Conservation (phyloP, 768 basidiomycete genomes). For the Naganishia vaughanmartiniae region DNA sequence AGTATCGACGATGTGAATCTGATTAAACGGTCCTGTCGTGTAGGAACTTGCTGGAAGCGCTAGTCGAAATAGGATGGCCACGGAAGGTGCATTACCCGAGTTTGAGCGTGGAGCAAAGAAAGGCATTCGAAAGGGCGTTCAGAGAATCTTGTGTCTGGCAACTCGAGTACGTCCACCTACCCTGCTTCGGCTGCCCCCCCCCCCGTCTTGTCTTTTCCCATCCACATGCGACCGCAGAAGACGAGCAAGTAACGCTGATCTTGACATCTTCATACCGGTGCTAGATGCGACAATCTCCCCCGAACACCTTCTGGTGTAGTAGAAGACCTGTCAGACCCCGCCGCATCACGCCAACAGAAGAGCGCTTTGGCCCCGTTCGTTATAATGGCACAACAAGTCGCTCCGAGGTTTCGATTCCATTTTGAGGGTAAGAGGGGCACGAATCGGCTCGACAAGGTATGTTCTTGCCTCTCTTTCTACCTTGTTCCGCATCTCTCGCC, state of each 20-base stretch:
- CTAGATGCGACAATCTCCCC: slow-evolving; percentile 46
- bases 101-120: slow-evolving; percentile 58
- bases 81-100: slow-evolving; percentile 65
- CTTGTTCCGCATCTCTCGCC: neutral
- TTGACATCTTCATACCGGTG: too few species aligned
- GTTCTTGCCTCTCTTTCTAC: neutral
- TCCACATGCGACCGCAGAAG: too few species aligned
- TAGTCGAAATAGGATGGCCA: slow-evolving; percentile 85
- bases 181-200: neutral
- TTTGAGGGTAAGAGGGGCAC: slow-evolving; percentile 84
- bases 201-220: too few species aligned
- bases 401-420: slow-evolving; percentile 88
- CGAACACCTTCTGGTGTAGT: neutral
- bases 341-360: slow-evolving; percentile 53
- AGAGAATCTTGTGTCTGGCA: slow-evolving; percentile 73
- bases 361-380: slow-evolving; percentile 78
- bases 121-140: slow-evolving; percentile 73
- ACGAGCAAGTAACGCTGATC: too few species aligned
- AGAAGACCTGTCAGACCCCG: slow-evolving; percentile 52
- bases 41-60: slow-evolving; percentile 58
- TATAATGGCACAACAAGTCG: slow-evolving; percentile 76
- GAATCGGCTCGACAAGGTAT: slow-evolving; percentile 87
- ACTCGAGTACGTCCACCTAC: slow-evolving; percentile 61
- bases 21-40: slow-evolving; percentile 59
- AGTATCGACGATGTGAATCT: too few species aligned